Evolutionary conservation across 352 stramenopile genomes (phyloP).

Genomic region (Phytophthora constricta): DNA sequence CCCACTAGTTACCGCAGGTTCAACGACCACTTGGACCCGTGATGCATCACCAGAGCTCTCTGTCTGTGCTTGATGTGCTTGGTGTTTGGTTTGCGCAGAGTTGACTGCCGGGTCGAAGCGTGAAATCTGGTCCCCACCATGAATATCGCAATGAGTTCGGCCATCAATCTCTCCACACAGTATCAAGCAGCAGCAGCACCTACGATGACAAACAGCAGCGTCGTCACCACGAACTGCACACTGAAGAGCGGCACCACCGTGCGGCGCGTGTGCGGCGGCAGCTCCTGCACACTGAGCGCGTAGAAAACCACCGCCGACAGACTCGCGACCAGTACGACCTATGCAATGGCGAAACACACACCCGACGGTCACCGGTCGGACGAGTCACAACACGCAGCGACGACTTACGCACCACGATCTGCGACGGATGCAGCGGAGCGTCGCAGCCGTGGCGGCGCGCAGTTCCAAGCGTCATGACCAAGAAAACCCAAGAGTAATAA

Average conservation of each 20-base stretch:
- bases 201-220: conserved; percentile 40
- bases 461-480: no score
- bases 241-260: conserved; percentile 52
- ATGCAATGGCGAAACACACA: no score
- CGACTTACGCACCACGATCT: conserved; percentile 38
- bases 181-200: conserved; percentile 5
- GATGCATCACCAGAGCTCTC: neutral
- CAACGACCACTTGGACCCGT: conserved; percentile 8
- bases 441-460: conserved; percentile 55
- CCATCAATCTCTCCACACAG: no score
- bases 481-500: no score
- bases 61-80: neutral
- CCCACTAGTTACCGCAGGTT: neutral
- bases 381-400: neutral
- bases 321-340: conserved; percentile 50
- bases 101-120: conserved; percentile 44
- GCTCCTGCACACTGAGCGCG: conserved; percentile 47
- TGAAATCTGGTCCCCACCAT: conserved; percentile 52
- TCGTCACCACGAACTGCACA: conserved; percentile 48
- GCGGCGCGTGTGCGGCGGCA: conserved; percentile 43
- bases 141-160: no score
- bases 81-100: conserved; percentile 16
- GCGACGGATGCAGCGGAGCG: conserved; percentile 45
- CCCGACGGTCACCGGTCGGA: neutral
- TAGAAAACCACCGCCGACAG: conserved; percentile 59